A percentile compares a stretch with the other conserved stretches of the same genome.
These are phyloP conservation scores for Didymella keratinophila DNA, from an alignment of 2,329 filamentous ascomycete species.

Conservation along the genomic window DNA sequence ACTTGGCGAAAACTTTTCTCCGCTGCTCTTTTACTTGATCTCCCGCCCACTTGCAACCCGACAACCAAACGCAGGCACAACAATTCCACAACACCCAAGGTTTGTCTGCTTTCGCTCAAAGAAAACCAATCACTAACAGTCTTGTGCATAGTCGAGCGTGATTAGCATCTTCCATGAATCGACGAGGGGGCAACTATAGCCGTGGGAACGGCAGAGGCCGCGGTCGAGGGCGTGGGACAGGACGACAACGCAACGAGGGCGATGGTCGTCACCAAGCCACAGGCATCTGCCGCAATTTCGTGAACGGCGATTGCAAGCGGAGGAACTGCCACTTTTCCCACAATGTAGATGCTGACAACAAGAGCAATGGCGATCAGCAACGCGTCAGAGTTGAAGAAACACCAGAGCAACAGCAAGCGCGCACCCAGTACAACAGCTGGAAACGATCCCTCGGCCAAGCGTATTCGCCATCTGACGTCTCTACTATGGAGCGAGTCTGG, in stretches of 20 bases:
- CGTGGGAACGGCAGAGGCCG: neutral
- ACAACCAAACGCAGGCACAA: too few species aligned
- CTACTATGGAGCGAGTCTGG: slow-evolving; percentile 38
- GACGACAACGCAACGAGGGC: neutral
- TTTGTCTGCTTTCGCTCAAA: neutral
- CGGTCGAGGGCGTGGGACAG: neutral
- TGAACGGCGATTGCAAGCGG: slow-evolving; percentile 5
- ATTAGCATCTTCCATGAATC: neutral
- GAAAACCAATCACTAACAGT: neutral
- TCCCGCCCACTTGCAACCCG: too few species aligned
- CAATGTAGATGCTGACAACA: neutral
- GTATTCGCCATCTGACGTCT: slow-evolving; percentile 25
- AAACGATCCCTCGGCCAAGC: slow-evolving; percentile 33
- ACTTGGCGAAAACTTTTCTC: neutral
- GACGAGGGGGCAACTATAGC: neutral
- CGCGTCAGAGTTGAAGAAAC: slow-evolving; percentile 24
- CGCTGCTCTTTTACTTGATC: neutral
- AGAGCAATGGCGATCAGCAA: neutral
- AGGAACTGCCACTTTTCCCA: slow-evolving; percentile 7
- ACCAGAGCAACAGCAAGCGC: slow-evolving; percentile 32
- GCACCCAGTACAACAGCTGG: slow-evolving; percentile 40
- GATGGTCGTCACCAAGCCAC: neutral
- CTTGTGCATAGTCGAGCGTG: neutral
- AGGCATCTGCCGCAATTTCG: neutral
- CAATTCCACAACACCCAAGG: too few species aligned